Base-by-base conservation (phyloP, 176 grass and related monocot genomes). In the Carex parvula region DNA sequence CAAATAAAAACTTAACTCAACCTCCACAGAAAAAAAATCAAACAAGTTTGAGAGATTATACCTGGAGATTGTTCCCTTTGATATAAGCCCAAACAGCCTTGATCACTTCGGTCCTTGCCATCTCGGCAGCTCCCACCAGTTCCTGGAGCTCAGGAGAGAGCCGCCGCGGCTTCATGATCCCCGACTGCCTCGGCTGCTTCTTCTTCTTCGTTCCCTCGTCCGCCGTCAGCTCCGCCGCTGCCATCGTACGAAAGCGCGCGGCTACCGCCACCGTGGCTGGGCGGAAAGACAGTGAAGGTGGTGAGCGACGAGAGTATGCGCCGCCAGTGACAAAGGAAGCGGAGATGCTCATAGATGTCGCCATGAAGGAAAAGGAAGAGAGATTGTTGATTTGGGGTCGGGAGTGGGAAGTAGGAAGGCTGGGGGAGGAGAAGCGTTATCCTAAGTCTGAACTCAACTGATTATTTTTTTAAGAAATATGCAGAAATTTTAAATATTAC, bases 1-100 rank as follows among this genome's bases (percentile, higher is more conserved):
- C 10, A 69, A 69, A 7, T 18, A 6, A 69, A 39, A 69, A 35
- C 64, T 32, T 3, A 55, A 29, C 29, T 29, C 0, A 29, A 39
- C 54, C 1, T 7, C 20, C 2, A 13, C 18, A 33, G 2, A 37
- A 24, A 0, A 69, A 69, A 15, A 20, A 26, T 0, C 69, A 3
- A 44, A 13, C 52, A 8, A 60, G 7, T 1, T 9, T 10, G 6
- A 8, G 64, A 6, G 2, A 70, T 26, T 8, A 15, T 57, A 97
- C 94, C 94, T 94, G 94, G 8, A 94, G 90, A 41, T 92, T 91
- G 84, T 92, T 97, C 24, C 88, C 90, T 84, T 97, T 97, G 94
- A 94, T 94, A 80, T 97, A 93, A 61, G 90, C 94, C 94, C 92
- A 97, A 57, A 97, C 90, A 24, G 91, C 69, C 90, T 97, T 97